A percentile compares a stretch with the other conserved stretches of the same genome.
Conservation (phyloP, 2,329 filamentous ascomycete genomes). For the Microcyclosporella mali region DNA sequence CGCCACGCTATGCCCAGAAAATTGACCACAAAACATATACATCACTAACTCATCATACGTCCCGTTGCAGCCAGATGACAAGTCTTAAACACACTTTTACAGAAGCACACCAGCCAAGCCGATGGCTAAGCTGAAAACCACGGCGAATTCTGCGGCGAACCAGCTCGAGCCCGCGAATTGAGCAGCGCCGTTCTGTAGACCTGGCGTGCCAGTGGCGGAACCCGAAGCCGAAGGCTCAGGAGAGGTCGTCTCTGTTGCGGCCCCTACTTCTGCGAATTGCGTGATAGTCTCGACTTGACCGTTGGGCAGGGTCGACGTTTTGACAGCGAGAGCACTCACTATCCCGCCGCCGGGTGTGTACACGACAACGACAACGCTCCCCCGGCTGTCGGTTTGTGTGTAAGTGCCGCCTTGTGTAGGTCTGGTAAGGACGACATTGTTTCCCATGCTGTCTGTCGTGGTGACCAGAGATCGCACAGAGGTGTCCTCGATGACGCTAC, state of each 20-base stretch:
- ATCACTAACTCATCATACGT: no score
- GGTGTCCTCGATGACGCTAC: slow-evolving; percentile 30
- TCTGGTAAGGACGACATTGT: slow-evolving; percentile 31
- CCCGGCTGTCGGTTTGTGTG: slow-evolving; percentile 38
- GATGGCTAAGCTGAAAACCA: background rate
- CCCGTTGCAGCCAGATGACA: no score
- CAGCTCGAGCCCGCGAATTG: background rate
- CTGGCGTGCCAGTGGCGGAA: background rate
- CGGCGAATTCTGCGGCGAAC: background rate
- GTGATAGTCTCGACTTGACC: slow-evolving; percentile 38
- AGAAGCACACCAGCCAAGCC: background rate
- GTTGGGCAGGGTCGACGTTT: slow-evolving; percentile 31
- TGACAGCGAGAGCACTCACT: slow-evolving; percentile 36
- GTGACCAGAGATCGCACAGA: slow-evolving; percentile 35
- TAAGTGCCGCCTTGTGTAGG: slow-evolving; percentile 35
- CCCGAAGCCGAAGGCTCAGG: background rate
- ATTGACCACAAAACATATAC: no score
- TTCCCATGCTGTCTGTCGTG: slow-evolving; percentile 37
- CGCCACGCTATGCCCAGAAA: no score
- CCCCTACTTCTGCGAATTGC: slow-evolving; percentile 38
- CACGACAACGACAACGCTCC: slow-evolving; percentile 41
- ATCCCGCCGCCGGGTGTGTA: slow-evolving; percentile 40
- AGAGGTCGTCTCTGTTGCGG: background rate
- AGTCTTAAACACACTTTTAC: no score
- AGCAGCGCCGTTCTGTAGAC: background rate